These are phyloP conservation scores for Exophiala calicioides DNA, from an alignment of 2,329 filamentous ascomycete genomes.

Conservation along the genomic window DNA sequence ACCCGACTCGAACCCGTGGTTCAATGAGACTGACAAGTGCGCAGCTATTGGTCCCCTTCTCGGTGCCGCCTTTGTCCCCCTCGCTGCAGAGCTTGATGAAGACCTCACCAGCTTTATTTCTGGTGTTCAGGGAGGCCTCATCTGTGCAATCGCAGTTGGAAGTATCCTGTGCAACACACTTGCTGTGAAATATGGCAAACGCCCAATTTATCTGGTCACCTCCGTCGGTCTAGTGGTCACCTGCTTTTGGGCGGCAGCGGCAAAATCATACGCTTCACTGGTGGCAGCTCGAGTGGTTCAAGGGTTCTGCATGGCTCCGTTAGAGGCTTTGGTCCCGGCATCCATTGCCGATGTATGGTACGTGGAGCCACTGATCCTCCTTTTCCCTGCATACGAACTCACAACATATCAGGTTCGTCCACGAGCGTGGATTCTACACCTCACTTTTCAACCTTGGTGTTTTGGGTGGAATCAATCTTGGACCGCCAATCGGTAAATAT, in stretches of 20 bases:
- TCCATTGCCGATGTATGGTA: constrained; percentile 45
- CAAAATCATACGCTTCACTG: constrained; percentile 15
- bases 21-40: constrained; percentile 4
- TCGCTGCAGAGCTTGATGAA: constrained; percentile 15
- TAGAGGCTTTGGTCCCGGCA: constrained; percentile 44
- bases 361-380: neutral
- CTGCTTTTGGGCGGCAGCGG: constrained; percentile 19
- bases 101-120: constrained; percentile 29
- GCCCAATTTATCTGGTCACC: constrained; percentile 23
- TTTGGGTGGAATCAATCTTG: constrained; percentile 46
- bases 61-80: constrained; percentile 19
- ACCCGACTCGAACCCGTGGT: no score
- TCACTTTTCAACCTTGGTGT: constrained; percentile 47
- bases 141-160: constrained; percentile 40
- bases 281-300: constrained; percentile 24
- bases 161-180: constrained; percentile 36
- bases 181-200: constrained; percentile 27
- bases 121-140: constrained; percentile 40
- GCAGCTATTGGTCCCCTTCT: constrained; percentile 22
- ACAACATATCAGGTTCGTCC: constrained; percentile 36
- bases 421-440: constrained; percentile 44
- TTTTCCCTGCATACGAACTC: neutral
- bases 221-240: constrained; percentile 17
- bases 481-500: constrained; percentile 41
- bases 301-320: constrained; percentile 39